Evolutionary conservation across 2,329 filamentous ascomycete species (phyloP).

Genomic region (Penicillium carneum): DNA sequence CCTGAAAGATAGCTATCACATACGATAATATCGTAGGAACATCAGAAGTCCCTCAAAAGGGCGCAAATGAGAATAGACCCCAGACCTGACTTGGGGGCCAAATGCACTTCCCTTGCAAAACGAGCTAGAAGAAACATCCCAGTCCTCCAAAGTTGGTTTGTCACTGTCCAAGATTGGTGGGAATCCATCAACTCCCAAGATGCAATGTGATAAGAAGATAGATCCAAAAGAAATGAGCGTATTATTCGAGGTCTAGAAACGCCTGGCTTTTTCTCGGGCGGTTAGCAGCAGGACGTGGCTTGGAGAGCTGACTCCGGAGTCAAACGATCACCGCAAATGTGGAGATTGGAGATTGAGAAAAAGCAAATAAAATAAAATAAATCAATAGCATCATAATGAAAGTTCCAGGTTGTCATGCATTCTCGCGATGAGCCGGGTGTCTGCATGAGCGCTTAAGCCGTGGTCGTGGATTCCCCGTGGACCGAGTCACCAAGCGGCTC

Average conservation of each 20-base stretch:
- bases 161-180: background rate
- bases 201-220: background rate
- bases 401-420: constrained; percentile 18
- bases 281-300: constrained; percentile 14
- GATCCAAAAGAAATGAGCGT: background rate
- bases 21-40: background rate
- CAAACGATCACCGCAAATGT: background rate
- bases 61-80: background rate
- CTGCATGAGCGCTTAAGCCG: constrained; percentile 37
- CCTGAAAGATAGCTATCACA: background rate
- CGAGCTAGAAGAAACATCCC: background rate
- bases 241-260: background rate
- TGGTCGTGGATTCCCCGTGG: constrained; percentile 34
- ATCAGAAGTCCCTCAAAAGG: background rate
- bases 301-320: background rate
- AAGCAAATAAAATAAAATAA: background rate
- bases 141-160: background rate
- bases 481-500: constrained; percentile 28
- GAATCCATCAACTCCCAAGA: background rate
- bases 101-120: background rate
- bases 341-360: background rate
- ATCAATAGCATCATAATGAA: constrained; percentile 17
- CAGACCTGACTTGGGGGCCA: background rate
- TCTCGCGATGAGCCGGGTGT: constrained; percentile 17
- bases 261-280: constrained; percentile 10